Conservation (phyloP, 2,329 filamentous ascomycete genomes). For the Dendrostoma leiphaemia region DNA sequence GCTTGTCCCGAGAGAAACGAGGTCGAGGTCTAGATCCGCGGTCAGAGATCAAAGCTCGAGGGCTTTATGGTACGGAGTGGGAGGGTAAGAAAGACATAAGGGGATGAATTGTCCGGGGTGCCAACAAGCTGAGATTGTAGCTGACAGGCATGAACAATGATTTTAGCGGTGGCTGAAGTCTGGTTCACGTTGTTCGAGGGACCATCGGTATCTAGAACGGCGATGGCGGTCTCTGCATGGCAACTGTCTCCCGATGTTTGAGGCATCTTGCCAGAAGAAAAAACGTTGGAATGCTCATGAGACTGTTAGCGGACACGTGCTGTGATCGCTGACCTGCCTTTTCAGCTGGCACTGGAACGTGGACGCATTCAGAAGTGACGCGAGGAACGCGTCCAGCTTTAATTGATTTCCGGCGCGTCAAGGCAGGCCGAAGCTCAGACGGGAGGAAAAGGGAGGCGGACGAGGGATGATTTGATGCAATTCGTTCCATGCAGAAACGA, state of each 20-base stretch:
- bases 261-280: background rate
- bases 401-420: constrained; percentile 14
- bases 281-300: constrained; percentile 11
- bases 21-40: constrained; percentile 1
- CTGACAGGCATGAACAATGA: constrained; percentile 3
- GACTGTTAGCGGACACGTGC: background rate
- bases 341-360: constrained; percentile 10
- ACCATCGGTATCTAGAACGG: constrained; percentile 5
- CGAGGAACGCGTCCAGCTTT: constrained; percentile 14
- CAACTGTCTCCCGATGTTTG: background rate
- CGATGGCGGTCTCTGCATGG: constrained; percentile 1
- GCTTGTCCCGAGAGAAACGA: constrained; percentile 4
- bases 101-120: background rate
- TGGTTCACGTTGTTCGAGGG: constrained; percentile 11
- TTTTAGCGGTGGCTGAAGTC: background rate
- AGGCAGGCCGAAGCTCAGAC: background rate
- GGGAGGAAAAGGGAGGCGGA: background rate
- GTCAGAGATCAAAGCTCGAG: constrained; percentile 5
- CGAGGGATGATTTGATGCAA: constrained; percentile 4
- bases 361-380: constrained; percentile 1
- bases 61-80: constrained; percentile 3
- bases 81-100: constrained; percentile 5
- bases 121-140: background rate
- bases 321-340: background rate
- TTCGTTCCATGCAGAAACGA: constrained; percentile 2